Evolutionary conservation across 148 eudicot species (phyloP), one percentile per base, ranked within the genome.

Genomic region (Persicaria maculosa): DNA sequence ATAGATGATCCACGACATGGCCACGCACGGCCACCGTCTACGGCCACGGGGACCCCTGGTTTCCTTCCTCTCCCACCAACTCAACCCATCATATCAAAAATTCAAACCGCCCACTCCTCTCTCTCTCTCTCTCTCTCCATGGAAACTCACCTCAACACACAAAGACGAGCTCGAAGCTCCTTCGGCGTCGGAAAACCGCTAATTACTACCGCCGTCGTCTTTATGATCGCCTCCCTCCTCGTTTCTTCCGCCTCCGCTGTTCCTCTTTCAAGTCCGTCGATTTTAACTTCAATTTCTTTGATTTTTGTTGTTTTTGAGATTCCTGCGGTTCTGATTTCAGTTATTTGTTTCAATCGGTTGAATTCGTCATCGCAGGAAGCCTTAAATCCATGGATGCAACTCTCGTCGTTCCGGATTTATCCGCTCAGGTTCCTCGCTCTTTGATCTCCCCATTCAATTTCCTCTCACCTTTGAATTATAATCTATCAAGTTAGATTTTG

Each of bases 201-300:
- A 19, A 12, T 58, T 8, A 22, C 10, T 15, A 52, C 16, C 1
- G 14, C 9, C 9, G 55, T 22, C 40, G 36, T 20, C 65, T 19
- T 58, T 58, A 8, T 20, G 65, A 58, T 58, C 65, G 65, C 12
- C 40, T 58, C 22, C 20, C 31, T 58, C 65, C 36, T 58, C 40
- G 65, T 36, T 58, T 22, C 65, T 58, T 58, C 65, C 40, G 65
- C 65, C 22, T 19, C 65, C 36, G 31, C 40, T 9, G 12, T 58
- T 17, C 65, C 65, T 58, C 65, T 58, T 58, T 58, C 65, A 58
- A 58, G 65, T 58, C 36, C 20, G 65, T 58, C 55, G 17, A 52
- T 52, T 15, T 52, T n/a, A 6, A 12, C 17, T 52, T 52, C 40
- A 31, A 1, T 31, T 52, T 52, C 55, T 52, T 6, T 6, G 6